These are phyloP conservation scores for Hypoxylon sp. DNA, from an alignment of 2,329 filamentous ascomycete genomes.

Conservation along the genomic window DNA sequence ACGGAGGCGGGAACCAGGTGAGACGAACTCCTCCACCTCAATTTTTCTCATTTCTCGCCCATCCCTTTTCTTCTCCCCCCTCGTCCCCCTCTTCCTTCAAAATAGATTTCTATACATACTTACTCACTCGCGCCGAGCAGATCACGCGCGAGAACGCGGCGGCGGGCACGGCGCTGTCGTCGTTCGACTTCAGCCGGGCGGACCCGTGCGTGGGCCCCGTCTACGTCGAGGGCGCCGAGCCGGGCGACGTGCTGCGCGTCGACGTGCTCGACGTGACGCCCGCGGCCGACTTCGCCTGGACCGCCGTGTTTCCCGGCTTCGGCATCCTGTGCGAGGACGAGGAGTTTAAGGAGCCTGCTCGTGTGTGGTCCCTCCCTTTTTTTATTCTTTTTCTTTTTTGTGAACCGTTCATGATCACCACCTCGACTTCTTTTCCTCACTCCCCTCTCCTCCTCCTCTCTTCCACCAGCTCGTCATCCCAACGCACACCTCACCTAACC, in stretches of 20 bases:
- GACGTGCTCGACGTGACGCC: neutral
- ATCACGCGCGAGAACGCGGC: constrained; percentile 53
- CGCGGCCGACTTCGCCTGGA: neutral
- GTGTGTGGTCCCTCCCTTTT: neutral
- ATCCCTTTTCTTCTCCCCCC: too few species aligned
- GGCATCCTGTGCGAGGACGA: neutral
- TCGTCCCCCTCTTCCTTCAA: too few species aligned
- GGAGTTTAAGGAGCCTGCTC: neutral
- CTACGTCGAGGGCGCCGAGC: neutral
- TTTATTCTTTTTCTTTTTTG: too few species aligned
- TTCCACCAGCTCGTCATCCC: neutral
- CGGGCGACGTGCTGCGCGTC: neutral
- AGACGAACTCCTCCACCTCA: too few species aligned
- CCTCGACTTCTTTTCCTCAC: too few species aligned
- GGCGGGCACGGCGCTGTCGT: neutral
- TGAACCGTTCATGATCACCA: too few species aligned
- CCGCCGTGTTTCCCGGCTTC: neutral
- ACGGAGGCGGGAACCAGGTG: constrained; percentile 61
- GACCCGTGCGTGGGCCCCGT: neutral
- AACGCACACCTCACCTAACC: neutral
- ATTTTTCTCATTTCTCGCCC: too few species aligned
- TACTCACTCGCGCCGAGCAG: too few species aligned
- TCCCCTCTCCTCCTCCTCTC: neutral
- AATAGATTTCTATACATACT: too few species aligned
- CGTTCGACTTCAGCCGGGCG: neutral